phyloP scores from a whole-genome alignment of 768 basidiomycete genomes.

The Lentinus brumalis region DNA sequence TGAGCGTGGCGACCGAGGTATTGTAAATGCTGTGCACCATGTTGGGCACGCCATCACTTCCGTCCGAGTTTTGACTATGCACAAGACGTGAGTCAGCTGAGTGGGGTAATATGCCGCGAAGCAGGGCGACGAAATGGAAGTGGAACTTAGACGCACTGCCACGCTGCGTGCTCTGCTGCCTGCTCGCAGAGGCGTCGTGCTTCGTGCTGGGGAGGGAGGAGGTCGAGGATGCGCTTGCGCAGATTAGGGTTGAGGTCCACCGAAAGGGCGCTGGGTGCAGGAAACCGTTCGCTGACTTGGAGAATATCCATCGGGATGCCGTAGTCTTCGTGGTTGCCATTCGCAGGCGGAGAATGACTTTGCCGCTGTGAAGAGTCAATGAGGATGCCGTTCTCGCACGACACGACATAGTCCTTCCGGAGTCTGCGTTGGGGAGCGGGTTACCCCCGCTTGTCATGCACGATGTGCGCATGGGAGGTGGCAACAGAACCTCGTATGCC shows the following conservation, averaged over 20 bases:
- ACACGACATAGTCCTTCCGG: too few relatives aligned
- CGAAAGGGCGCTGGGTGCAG: conserved; percentile 62
- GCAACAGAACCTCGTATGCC: too few relatives aligned
- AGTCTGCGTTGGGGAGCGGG: too few relatives aligned
- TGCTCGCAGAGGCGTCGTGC: conserved; percentile 63
- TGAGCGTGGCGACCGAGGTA: conserved; percentile 57
- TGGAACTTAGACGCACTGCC: conserved; percentile 56
- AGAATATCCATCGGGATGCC: conserved; percentile 45
- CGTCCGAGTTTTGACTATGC: conserved; percentile 53
- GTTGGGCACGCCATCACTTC: conserved; percentile 70
- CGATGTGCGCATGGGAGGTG: not conserved
- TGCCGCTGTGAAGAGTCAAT: conserved; percentile 32
- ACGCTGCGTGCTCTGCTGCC: conserved; percentile 67
- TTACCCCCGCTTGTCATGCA: not conserved
- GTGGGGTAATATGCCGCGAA: conserved; percentile 17
- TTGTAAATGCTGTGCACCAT: conserved; percentile 69
- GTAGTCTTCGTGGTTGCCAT: conserved; percentile 6
- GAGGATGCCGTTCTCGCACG: not conserved
- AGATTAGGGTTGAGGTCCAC: conserved; percentile 52
- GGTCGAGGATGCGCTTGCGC: conserved; percentile 62
- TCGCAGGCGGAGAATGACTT: conserved; percentile 44
- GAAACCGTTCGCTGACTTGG: conserved; percentile 66
- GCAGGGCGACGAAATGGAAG: not conserved
- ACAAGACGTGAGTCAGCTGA: conserved; percentile 7
- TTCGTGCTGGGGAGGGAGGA: conserved; percentile 60